Evolutionary conservation across 176 grass and related monocot genomes (phyloP), one percentile per base, ranked within the genome.

Genomic region (Hyparrhenia diplandra): DNA sequence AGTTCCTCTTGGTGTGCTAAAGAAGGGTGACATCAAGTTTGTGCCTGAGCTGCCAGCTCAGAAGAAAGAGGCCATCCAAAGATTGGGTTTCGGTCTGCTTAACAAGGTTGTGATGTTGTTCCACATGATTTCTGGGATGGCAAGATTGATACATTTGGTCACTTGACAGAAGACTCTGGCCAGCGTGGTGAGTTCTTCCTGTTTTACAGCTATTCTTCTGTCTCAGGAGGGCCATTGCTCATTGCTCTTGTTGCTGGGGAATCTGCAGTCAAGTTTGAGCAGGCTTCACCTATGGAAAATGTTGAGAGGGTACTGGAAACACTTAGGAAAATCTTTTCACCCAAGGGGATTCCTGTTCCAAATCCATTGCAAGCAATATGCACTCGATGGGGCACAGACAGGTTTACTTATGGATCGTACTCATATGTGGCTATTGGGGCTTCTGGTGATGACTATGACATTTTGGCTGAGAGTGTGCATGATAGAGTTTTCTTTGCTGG

Each of bases 161-260:
- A 98, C 80, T 91, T 98, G 77, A 93, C 92, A 2, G 90, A 93
- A 73, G 80, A 93, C 59, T 89, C 88, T 76, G 67, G 71, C 45
- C 82, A 93, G 52, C 90, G 96, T 31, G 96, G 92, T 3, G 86
- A 95, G 41, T 98, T 98, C 49, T 95, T 98, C 75, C 68, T 98
- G 78, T 98, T 98, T 87, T 98, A 98, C 77, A 95, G 92, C 74
- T 98, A 98, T 79, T 88, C 92, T 61, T 95, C 96, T 24, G 96
- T 98, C 31, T 90, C 96, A 69, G 96, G 96, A 64, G 96, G 92
- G 32, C 96, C 92, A 12, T 76, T 98, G 43, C 90, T 98, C 36
- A 70, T 98, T 75, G 96, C 90, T n/a, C 90, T 98, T 87, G 92
- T 98, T 59, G 96, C 96, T 58, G 96, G 96, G 74, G 90, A 98